A percentile compares a stretch with the other conserved stretches of the same genome.
Evolutionary conservation across 2,329 filamentous ascomycete species (phyloP).

Genomic region (Fusarium scirpi): DNA sequence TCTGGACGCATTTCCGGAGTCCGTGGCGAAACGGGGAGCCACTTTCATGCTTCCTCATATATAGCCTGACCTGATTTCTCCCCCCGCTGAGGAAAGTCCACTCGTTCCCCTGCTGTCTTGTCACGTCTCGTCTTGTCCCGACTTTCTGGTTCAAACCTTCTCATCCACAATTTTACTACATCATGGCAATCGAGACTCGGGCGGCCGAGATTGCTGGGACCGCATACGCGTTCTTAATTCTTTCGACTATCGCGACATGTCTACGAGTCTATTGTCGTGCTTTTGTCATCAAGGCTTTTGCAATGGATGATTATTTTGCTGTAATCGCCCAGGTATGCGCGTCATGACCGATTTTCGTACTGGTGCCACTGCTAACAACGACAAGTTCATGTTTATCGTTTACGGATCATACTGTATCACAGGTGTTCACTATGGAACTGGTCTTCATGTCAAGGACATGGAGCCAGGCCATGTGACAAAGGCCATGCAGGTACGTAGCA

Average conservation of each 20-base stretch:
- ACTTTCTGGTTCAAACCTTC: neutral
- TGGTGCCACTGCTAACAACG: too few species aligned
- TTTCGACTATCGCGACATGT: conserved; percentile 49
- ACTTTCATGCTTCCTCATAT: conserved; percentile 11
- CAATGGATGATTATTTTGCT: conserved; percentile 52
- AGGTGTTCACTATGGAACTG: conserved; percentile 18
- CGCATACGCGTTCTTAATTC: conserved; percentile 50
- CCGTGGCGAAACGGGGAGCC: neutral
- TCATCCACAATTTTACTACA: neutral
- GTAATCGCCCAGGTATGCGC: conserved; percentile 48
- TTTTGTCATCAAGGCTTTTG: conserved; percentile 50
- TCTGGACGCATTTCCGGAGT: conserved; percentile 9
- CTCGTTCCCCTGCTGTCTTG: neutral
- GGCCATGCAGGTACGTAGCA: conserved; percentile 49
- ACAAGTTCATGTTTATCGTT: conserved; percentile 14
- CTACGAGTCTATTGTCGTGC: conserved; percentile 51
- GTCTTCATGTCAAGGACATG: conserved; percentile 15
- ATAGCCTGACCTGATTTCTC: conserved; percentile 9
- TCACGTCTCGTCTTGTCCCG: neutral
- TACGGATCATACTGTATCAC: conserved; percentile 7
- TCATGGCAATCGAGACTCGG: conserved; percentile 21
- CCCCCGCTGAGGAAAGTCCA: conserved; percentile 4
- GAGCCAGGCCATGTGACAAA: neutral
- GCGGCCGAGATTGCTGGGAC: conserved; percentile 43
- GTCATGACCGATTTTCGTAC: neutral